Evolutionary conservation across 1,284 basidiomycete genomes (phyloP), one percentile per base, ranked within the genome.

Genomic region (Sporisorium iseilematis-ciliati): DNA sequence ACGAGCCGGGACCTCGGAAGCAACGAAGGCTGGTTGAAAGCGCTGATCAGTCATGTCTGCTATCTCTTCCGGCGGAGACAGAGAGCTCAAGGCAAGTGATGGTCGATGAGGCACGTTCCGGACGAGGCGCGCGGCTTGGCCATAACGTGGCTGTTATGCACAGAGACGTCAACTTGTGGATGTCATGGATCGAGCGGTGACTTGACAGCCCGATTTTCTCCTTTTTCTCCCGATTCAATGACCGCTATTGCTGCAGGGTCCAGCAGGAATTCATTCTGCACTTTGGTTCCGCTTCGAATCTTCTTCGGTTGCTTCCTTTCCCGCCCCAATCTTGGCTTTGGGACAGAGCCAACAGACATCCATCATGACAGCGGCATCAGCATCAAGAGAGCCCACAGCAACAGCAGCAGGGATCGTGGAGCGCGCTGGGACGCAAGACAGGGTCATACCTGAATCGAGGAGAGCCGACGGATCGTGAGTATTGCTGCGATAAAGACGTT

Each of bases 391-490:
- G 73, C 91, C 92, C 48, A 88, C 91, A 0, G 89, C 91, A 75
- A 88, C 92, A 1, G 87, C 88, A 2, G 88, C 94, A 5, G 95
- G 95, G 11, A 97, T 97, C 81, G 88, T 93, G 12, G 83, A 93
- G 46, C 92, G 95, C 85, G 92, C 93, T 7, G 88, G 89, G 51
- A 93, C 93, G 0, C 89, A 94, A 33, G 91, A 95, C 78, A 90
- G 95, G 65, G 91, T 97, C 65, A 92, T 97, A 35, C 94, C 95
- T 12, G 90, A 93, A 83, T 93, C 93, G 0, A 88, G 87, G 71
- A 89, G 95, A 40, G 86, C 91, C 79, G 95, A 97, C 87, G 95
- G 95, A 87, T 89, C 92, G 95, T 96, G 88, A 87, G 93, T 90
- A 57, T 23, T 3, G 29, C 12, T 31, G 21, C 5, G 14, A 11